Conservation (phyloP, 202 grass and related monocot species). For the Dendrocalamus latiflorus region DNA sequence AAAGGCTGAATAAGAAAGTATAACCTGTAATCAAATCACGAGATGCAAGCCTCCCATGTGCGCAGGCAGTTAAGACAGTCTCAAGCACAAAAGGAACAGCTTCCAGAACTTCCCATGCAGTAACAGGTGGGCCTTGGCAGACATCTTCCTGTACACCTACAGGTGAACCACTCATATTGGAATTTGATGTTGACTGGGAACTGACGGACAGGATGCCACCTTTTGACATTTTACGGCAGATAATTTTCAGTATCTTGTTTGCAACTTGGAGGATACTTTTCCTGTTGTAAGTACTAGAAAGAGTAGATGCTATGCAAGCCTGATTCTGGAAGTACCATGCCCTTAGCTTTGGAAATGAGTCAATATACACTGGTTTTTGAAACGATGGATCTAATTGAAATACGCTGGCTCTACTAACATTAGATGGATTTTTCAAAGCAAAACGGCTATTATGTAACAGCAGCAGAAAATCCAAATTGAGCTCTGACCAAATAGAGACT, state of each 20-base stretch:
- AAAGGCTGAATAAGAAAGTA: slow-evolving; percentile 6
- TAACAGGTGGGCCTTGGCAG: slow-evolving; percentile 39
- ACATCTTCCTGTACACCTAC: slow-evolving; percentile 37
- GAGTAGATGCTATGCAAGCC: slow-evolving; percentile 76
- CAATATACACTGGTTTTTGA: slow-evolving; percentile 62
- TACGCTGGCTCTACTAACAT: slow-evolving; percentile 8
- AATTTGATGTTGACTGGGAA: slow-evolving; percentile 46
- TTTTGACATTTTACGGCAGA: slow-evolving; percentile 42
- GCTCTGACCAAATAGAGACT: slow-evolving; percentile 27
- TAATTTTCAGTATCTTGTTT: slow-evolving; percentile 67
- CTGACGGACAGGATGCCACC: slow-evolving; percentile 22
- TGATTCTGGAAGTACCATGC: slow-evolving; percentile 87
- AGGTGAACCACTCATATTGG: slow-evolving; percentile 40
- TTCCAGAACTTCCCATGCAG: slow-evolving; percentile 83
- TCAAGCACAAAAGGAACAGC: slow-evolving; percentile 88
- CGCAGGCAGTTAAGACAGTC: slow-evolving; percentile 72
- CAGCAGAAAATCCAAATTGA: slow-evolving; percentile 75
- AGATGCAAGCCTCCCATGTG: slow-evolving; percentile 74
- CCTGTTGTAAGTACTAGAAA: slow-evolving; percentile 53
- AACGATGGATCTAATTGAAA: slow-evolving; percentile 19
- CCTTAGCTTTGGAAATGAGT: slow-evolving; percentile 77
- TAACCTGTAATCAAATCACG: slow-evolving; percentile 81
- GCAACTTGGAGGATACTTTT: slow-evolving; percentile 56
- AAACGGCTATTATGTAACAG: slow-evolving; percentile 55
- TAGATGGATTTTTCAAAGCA: slow-evolving; percentile 43